Percentiles rank a stretch among this genome's conserved stretches.
Evolutionary conservation across 140 eudicot genomes (phyloP).

Genomic region (Oenanthe javanica): DNA sequence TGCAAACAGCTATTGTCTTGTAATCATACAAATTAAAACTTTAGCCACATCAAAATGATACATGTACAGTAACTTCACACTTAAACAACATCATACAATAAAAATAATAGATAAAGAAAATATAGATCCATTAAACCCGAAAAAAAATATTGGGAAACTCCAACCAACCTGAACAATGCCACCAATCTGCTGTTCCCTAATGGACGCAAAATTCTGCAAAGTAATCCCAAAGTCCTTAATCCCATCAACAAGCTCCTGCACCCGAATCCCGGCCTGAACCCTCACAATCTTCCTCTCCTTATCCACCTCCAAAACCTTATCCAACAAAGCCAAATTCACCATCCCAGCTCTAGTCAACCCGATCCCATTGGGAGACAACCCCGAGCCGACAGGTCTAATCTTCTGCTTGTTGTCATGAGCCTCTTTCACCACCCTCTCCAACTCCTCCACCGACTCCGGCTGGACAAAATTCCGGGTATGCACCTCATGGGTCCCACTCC

Average conservation of each 20-base stretch:
- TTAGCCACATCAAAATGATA: not conserved
- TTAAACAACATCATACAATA: not conserved
- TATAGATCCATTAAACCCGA: not conserved
- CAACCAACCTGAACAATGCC: constrained; percentile 78
- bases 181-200: constrained; percentile 91
- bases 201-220: constrained; percentile 90
- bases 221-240: constrained; percentile 75
- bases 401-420: constrained; percentile 51
- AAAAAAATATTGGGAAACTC: not conserved
- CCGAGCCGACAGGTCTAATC: constrained; percentile 89
- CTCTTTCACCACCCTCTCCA: constrained; percentile 44
- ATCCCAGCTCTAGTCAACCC: constrained; percentile 84
- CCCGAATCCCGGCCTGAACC: constrained; percentile 86
- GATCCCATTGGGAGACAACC: constrained; percentile 82
- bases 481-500: constrained; percentile 99
- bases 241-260: constrained; percentile 80
- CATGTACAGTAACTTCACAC: not conserved
- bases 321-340: constrained; percentile 86
- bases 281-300: constrained; percentile 68
- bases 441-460: constrained; percentile 48
- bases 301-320: constrained; percentile 86
- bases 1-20: not conserved
- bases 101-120: not conserved
- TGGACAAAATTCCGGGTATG: constrained; percentile 64
- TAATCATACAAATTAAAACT: not conserved